Conservation (phyloP, 2,329 filamentous ascomycete species). For the Fusarium acutatum region DNA sequence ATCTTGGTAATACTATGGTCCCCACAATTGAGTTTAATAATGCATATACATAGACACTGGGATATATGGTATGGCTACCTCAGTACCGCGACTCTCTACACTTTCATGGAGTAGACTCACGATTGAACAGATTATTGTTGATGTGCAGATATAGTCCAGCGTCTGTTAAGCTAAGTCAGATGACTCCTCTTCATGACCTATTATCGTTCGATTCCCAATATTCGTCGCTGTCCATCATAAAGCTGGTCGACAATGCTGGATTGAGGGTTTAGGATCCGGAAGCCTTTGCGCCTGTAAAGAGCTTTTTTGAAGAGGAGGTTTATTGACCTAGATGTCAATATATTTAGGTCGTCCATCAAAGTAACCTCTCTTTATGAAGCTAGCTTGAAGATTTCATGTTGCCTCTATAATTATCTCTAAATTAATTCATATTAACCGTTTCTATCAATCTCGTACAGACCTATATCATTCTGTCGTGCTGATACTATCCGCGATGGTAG, state of each 20-base stretch:
- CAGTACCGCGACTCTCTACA: background rate
- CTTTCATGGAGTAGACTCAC: background rate
- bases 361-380: background rate
- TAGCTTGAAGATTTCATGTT: background rate
- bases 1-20: background rate
- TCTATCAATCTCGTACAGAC: background rate
- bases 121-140: background rate
- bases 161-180: background rate
- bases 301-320: slow-evolving; percentile 40
- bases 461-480: no score
- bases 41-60: background rate
- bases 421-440: rapidly evolving
- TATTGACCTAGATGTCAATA: background rate
- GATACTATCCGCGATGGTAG: no score
- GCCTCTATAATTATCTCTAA: no score
- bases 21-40: background rate
- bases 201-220: background rate
- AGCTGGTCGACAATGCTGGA: slow-evolving; percentile 37
- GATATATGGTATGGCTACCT: background rate
- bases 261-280: slow-evolving; percentile 46
- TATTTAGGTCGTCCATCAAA: background rate
- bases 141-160: background rate
- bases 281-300: slow-evolving; percentile 40
- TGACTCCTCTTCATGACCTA: background rate
- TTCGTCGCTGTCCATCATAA: background rate